Evolutionary conservation across 345 rosid genomes (phyloP).

Genomic region (Gossypium rotundifolium): DNA sequence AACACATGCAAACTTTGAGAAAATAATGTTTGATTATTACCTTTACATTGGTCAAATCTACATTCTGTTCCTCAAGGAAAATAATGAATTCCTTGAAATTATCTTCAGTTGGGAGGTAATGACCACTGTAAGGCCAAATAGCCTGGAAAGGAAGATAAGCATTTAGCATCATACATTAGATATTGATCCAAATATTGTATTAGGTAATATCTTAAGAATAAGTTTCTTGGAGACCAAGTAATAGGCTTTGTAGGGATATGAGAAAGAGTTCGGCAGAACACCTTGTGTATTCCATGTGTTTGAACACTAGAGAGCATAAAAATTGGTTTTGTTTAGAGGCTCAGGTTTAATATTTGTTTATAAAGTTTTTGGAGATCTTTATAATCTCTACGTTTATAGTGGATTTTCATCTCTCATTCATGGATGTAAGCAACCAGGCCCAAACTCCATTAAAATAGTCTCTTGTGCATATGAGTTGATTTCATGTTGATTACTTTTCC

Average conservation of each 20-base stretch:
- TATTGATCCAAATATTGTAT: too few species aligned
- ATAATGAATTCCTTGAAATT: neutral
- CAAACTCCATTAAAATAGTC: neutral
- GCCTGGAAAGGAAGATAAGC: neutral
- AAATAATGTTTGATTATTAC: neutral
- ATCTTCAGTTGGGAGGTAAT: conserved; percentile 6
- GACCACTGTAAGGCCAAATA: conserved; percentile 3
- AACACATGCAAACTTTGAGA: neutral
- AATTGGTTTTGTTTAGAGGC: neutral
- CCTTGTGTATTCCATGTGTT: neutral
- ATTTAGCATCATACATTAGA: too few species aligned
- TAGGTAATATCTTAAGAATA: too few species aligned
- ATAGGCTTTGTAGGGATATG: too few species aligned
- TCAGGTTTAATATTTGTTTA: neutral
- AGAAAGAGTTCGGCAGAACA: too few species aligned
- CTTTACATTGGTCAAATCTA: conserved; percentile 1
- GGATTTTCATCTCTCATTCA: too few species aligned
- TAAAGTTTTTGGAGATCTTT: too few species aligned
- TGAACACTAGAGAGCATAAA: neutral
- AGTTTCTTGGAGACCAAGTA: too few species aligned
- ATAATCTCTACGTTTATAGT: too few species aligned
- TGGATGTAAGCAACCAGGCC: neutral
- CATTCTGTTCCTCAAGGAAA: conserved; percentile 2
- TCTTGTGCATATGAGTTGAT: too few species aligned
- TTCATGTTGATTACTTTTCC: too few species aligned